Percentiles rank a stretch among this genome's conserved stretches.
Evolutionary conservation across 1,139 yeast genomes (phyloP).

Genomic region (Pichia sp.): DNA sequence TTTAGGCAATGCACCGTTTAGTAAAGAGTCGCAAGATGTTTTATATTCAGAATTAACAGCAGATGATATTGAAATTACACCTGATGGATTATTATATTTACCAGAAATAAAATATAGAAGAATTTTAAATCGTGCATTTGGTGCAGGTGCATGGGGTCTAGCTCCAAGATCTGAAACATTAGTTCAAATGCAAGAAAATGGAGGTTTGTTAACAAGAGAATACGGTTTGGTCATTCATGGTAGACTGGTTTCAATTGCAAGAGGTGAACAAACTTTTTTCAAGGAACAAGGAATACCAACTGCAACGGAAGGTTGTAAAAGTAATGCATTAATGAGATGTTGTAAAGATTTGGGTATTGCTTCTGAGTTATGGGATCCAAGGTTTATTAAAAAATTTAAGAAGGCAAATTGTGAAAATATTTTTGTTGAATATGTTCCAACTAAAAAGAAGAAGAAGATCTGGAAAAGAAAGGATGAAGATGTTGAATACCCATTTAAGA

Average conservation of each 20-base stretch:
- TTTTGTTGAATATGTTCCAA: constrained; percentile 77
- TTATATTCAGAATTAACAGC: constrained; percentile 55
- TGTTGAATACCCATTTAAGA: constrained; percentile 76
- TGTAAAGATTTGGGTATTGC: constrained; percentile 97
- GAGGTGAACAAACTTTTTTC: constrained; percentile 95
- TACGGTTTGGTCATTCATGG: constrained; percentile 86
- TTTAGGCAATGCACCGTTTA: constrained; percentile 69
- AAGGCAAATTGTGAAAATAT: constrained; percentile 70
- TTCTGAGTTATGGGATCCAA: constrained; percentile 95
- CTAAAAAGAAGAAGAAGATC: constrained; percentile 78
- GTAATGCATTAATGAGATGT: constrained; percentile 95
- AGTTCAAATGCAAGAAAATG: constrained; percentile 47
- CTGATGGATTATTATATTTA: constrained; percentile 84
- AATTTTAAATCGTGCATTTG: constrained; percentile 81
- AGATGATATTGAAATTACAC: constrained; percentile 84
- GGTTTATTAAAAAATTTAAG: constrained; percentile 77
- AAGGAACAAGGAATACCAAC: constrained; percentile 85
- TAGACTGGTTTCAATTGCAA: constrained; percentile 79
- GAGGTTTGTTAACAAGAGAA: constrained; percentile 64
- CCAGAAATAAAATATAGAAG: constrained; percentile 95
- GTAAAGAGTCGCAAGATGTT: constrained; percentile 50
- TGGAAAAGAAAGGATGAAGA: constrained; percentile 84
- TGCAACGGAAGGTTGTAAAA: constrained; percentile 95
- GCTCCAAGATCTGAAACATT: constrained; percentile 87
- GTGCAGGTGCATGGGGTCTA: constrained; percentile 99